phyloP scores from a whole-genome alignment of 495 filamentous ascomycete genomes.

The Aspergillus cavernicola region DNA sequence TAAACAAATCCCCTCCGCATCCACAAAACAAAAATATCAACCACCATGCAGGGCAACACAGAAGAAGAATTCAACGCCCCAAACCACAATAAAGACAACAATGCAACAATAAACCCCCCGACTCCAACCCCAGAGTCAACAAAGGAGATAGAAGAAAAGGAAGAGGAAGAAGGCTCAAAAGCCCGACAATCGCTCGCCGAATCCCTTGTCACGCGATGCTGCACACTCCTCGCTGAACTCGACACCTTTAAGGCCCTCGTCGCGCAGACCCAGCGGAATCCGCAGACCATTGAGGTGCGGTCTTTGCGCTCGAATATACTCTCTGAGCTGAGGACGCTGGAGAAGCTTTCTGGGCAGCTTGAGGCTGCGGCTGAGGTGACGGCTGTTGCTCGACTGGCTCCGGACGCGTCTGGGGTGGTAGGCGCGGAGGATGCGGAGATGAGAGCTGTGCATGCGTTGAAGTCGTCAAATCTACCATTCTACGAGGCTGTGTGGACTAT shows the following conservation, averaged over 20 bases:
- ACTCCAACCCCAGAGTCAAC: too few species aligned
- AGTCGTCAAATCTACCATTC: slow-evolving; percentile 57
- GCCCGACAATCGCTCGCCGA: slow-evolving; percentile 15
- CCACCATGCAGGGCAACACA: slow-evolving; percentile 1
- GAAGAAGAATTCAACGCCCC: background rate
- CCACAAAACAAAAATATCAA: background rate
- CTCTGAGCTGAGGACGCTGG: slow-evolving; percentile 47
- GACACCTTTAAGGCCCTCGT: slow-evolving; percentile 45
- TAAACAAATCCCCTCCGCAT: background rate
- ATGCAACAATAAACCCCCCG: too few species aligned
- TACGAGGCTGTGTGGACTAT: slow-evolving; percentile 54
- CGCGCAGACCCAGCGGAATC: slow-evolving; percentile 40
- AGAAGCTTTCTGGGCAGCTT: slow-evolving; percentile 40
- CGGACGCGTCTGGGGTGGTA: slow-evolving; percentile 6
- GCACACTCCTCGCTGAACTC: slow-evolving; percentile 42
- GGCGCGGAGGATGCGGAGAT: slow-evolving; percentile 19
- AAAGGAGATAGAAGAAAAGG: background rate
- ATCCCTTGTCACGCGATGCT: slow-evolving; percentile 39
- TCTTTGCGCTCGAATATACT: slow-evolving; percentile 46
- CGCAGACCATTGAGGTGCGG: slow-evolving; percentile 49
- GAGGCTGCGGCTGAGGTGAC: slow-evolving; percentile 7
- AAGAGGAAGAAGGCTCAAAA: too few species aligned
- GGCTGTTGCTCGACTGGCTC: slow-evolving; percentile 4
- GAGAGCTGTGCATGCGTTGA: slow-evolving; percentile 42
- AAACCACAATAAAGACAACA: background rate